Evolutionary conservation across 2,329 filamentous ascomycete genomes (phyloP).

Genomic region (Ceratocystiopsis brevicomis): DNA sequence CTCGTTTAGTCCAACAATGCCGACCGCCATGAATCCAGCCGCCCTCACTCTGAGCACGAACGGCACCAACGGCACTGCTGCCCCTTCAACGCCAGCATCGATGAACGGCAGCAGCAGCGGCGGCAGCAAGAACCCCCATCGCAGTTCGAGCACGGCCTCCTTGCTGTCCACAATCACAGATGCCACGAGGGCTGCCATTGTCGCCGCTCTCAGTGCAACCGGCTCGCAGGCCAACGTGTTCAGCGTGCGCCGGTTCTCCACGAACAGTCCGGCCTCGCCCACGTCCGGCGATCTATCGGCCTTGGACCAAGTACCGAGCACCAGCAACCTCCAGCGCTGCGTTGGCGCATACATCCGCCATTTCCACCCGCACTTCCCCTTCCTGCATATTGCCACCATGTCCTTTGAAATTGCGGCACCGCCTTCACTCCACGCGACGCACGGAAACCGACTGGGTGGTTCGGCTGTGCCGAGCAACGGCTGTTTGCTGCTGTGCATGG

Average conservation of each 20-base stretch:
- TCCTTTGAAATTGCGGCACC: constrained; percentile 51
- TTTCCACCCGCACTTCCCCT: constrained; percentile 90
- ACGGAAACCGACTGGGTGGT: no score
- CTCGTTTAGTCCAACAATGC: constrained; percentile 52
- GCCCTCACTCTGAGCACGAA: constrained; percentile 45
- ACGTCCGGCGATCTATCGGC: constrained; percentile 26
- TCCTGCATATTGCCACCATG: constrained; percentile 77
- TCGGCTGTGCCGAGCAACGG: constrained; percentile 52
- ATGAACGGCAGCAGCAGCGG: constrained; percentile 36
- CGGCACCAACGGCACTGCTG: constrained; percentile 19
- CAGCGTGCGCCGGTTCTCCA: constrained; percentile 45
- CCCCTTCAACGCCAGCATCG: constrained; percentile 56
- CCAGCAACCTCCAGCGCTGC: constrained; percentile 73
- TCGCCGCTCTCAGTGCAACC: constrained; percentile 31
- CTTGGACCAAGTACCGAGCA: constrained; percentile 43
- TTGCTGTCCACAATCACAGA: constrained; percentile 47
- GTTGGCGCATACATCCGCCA: constrained; percentile 78
- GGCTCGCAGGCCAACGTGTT: constrained; percentile 32
- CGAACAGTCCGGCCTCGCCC: constrained; percentile 34
- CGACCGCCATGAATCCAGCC: constrained; percentile 43
- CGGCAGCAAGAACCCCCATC: constrained; percentile 16
- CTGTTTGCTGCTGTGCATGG: constrained; percentile 74
- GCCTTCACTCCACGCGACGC: no score
- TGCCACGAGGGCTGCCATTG: constrained; percentile 40
- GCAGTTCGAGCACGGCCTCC: constrained; percentile 26